phyloP scores from a whole-genome alignment of 495 filamentous ascomycete genomes.

The Halenospora varia region DNA sequence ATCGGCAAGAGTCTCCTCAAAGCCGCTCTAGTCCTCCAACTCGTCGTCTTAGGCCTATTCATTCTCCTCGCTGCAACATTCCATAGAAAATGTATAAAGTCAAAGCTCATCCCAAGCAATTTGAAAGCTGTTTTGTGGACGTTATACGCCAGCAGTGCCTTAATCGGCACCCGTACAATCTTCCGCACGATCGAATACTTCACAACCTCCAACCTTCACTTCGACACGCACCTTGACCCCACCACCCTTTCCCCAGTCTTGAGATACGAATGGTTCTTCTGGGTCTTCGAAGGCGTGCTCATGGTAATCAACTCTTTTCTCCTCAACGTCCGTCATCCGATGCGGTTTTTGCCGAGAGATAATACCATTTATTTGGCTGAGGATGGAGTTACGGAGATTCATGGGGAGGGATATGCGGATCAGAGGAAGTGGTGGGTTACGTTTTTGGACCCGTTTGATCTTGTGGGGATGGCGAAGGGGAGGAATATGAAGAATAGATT shows the following conservation, averaged over 20 bases:
- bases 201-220: constrained; percentile 21
- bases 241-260: constrained; percentile 45
- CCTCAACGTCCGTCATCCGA: constrained; percentile 61
- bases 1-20: constrained; percentile 59
- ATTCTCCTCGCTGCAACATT: constrained; percentile 53
- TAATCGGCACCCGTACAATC: constrained; percentile 60
- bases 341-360: constrained; percentile 53
- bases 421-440: constrained; percentile 46
- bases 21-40: constrained; percentile 62
- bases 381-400: constrained; percentile 63
- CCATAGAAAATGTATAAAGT: constrained; percentile 52
- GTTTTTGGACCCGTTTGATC: constrained; percentile 64
- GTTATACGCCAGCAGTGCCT: constrained; percentile 56
- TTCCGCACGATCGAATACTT: constrained; percentile 66
- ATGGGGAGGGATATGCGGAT: constrained; percentile 60
- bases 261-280: constrained; percentile 70
- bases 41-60: constrained; percentile 60
- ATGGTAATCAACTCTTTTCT: constrained; percentile 61
- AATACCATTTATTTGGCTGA: constrained; percentile 59
- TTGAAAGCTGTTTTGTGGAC: constrained; percentile 54
- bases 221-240: constrained; percentile 22
- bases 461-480: constrained; percentile 51
- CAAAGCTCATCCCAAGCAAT: constrained; percentile 48
- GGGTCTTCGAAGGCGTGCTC: constrained; percentile 60
- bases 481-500: constrained; percentile 35